A percentile compares a stretch with the other conserved stretches of the same genome.
Conservation (phyloP, 345 rosid species). For the Citrus inodora region DNA sequence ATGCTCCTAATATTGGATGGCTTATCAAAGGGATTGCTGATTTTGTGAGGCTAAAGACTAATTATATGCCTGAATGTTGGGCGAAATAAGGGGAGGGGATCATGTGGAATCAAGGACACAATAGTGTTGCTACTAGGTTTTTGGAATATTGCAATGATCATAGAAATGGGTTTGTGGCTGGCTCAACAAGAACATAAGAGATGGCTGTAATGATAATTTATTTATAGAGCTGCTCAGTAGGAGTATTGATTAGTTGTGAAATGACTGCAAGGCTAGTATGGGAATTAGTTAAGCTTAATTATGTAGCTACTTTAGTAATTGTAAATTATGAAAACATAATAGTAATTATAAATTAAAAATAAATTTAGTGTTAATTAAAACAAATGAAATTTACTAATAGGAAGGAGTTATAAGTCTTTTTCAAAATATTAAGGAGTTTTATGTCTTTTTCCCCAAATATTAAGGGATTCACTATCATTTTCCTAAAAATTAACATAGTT, state of each 20-base stretch:
- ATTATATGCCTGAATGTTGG: conserved; percentile 27
- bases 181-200: conserved; percentile 60
- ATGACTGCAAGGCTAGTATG: conserved; percentile 58
- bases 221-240: conserved; percentile 55
- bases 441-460: too few species aligned
- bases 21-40: conserved; percentile 10
- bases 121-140: conserved; percentile 50
- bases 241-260: conserved; percentile 59
- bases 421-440: too few species aligned
- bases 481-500: too few species aligned
- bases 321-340: too few species aligned
- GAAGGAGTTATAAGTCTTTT: too few species aligned
- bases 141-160: conserved; percentile 50
- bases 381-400: too few species aligned
- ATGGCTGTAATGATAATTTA: conserved; percentile 33
- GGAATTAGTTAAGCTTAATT: conserved; percentile 9
- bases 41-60: conserved; percentile 20
- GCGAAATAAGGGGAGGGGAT: conserved; percentile 48
- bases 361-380: too few species aligned
- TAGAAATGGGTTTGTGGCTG: conserved; percentile 57
- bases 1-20: conserved; percentile 30
- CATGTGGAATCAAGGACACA: conserved; percentile 60
- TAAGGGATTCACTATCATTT: too few species aligned
- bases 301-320: too few species aligned
- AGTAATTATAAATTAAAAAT: too few species aligned